Evolutionary conservation across 192 early-diverging fungal species (phyloP), one percentile per base, ranked within the genome.

Genomic region (Coemansia umbellata): DNA sequence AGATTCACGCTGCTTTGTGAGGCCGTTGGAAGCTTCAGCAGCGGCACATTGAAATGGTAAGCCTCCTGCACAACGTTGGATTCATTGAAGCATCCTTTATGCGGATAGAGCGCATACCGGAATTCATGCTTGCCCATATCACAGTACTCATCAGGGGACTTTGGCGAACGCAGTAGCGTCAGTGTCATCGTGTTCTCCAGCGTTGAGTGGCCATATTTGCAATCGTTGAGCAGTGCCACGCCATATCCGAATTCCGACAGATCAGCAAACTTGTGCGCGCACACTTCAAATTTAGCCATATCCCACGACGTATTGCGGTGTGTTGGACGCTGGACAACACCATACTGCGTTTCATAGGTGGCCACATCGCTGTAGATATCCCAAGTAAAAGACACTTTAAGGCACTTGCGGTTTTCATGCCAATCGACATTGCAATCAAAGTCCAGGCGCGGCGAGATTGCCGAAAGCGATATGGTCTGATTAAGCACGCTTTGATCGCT

Each of bases 341-440:
- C 96, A 75, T 89, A 95, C 57, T 94, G 92, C 4, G 91, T 92
- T 57, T 98, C 96, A 60, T 95, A 98, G 0, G 94, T 98, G 5
- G 90, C 90, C 48, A 79, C 60, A 58, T 98, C 94, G 37, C 82
- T 80, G 32, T 52, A 47, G 19, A 98, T 85, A 50, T 94, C 87
- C 72, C 90, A 82, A 4, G 88, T 84, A 60, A 96, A 96, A 49
- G 95, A 91, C 0, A 92, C 93, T 83, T 98, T 98, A 53, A 95
- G 70, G 44, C 91, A 81, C 61, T 85, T 80, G 43, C 91, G 79
- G 61, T 84, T 91, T 62, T 98, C 95, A 49, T 94, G 68, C 95
- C 95, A 98, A 26, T 90, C 84, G 8, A 92, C 87, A 21, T 84
- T 73, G 50, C 80, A 94, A 23, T 91, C 88, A 79, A 96, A 98